Evolutionary conservation across 169 alveolate genomes (phyloP), one percentile per base, ranked within the genome.

Genomic region (Eimeria sp.): DNA sequence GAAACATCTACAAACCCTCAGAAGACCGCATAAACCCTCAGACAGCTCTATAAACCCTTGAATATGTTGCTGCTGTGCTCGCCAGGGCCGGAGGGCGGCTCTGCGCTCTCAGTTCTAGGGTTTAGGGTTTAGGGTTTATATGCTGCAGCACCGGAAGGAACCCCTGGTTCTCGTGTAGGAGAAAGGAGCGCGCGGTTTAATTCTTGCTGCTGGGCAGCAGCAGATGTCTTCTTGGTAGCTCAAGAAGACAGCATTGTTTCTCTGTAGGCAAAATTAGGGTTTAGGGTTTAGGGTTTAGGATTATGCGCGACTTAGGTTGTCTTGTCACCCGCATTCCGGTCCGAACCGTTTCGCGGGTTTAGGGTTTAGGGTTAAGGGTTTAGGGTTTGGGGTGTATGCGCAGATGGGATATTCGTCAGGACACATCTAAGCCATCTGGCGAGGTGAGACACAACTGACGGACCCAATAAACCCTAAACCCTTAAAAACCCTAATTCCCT

Each of bases 161-260:
- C 40, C 65, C n/a, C 61, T 20, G 49, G 49, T 11, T n/a, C 14
- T 78, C 30, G 40, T 1, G 11, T 34, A 43, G 25, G 67, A 40
- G 20, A 78, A 49, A 25, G 7, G 25, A 25, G 30, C 5, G 10
- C 67, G 67, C 34, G 89, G 0, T 34, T 49, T 20, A 78, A 78
- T 27, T 78, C 67, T 14, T 45, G 70, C 61, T 78, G 89, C 65
- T 78, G 89, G 89, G 89, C 89, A 34, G 67, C 34, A 47, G 89
- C 89, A 47, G 89, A 78, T 27, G 14, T 78, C 18, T 65, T 78
- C 7, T 13, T 78, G 40, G 2, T 34, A 34, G 40, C 40, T 1
- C 40, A 34, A 34, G 40, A 34, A 34, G 40, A 34, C 2, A 34
- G 40, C 16, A 11, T 14, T 54, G 20, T 54, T 54, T 14, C 16